Evolutionary conservation across 2,329 filamentous ascomycete genomes (phyloP).

Genomic region (Fusarium dimerum): DNA sequence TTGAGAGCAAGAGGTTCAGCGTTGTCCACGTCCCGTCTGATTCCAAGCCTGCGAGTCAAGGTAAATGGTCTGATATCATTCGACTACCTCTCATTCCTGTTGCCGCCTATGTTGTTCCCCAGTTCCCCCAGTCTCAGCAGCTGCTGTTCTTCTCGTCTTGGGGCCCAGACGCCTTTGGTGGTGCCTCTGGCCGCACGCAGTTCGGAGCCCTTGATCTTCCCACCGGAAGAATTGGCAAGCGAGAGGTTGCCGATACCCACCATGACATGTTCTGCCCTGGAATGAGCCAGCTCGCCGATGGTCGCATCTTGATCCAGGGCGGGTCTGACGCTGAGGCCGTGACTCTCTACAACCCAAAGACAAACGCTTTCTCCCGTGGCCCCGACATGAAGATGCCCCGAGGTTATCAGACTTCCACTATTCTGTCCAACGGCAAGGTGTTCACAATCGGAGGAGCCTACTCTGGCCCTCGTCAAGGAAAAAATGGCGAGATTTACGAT

Average conservation of each 20-base stretch:
- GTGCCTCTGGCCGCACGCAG: constrained; percentile 17
- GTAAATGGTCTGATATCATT: constrained; percentile 18
- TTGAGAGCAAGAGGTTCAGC: constrained; percentile 15
- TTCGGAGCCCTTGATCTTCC: constrained; percentile 12
- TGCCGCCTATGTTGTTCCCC: constrained; percentile 19
- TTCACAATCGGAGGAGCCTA: constrained; percentile 60
- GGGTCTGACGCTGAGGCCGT: constrained; percentile 51
- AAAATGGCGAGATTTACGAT: constrained; percentile 58
- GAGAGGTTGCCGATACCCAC: constrained; percentile 42
- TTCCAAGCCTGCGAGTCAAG: constrained; percentile 1
- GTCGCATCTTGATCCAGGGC: constrained; percentile 53
- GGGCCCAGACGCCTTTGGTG: constrained; percentile 17
- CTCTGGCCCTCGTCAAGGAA: constrained; percentile 48
- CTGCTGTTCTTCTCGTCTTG: constrained; percentile 21
- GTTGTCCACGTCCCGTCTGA: constrained; percentile 8
- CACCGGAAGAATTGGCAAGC: constrained; percentile 26
- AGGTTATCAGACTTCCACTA: constrained; percentile 55
- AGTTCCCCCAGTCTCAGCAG: constrained; percentile 12
- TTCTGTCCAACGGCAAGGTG: constrained; percentile 52
- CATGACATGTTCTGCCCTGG: constrained; percentile 61
- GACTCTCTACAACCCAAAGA: constrained; percentile 46
- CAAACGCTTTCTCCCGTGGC: constrained; percentile 40
- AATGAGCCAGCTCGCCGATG: constrained; percentile 49
- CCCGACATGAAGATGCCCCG: constrained; percentile 48
- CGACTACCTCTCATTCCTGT: constrained; percentile 18